Evolutionary conservation across 352 stramenopile genomes (phyloP).

Genomic region (Globisporangium camurandrum): DNA sequence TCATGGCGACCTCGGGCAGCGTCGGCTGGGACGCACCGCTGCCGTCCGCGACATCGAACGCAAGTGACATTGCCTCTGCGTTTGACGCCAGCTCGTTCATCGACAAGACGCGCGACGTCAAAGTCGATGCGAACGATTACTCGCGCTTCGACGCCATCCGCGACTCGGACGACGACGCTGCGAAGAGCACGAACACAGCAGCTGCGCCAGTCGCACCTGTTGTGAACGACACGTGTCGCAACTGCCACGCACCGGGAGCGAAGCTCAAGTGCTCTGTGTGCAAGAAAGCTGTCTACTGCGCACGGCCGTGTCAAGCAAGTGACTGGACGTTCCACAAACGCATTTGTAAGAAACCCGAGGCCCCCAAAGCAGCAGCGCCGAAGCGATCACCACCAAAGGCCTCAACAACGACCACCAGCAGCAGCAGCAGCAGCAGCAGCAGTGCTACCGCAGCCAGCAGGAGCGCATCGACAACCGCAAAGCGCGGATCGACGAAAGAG

Average conservation of each 20-base stretch:
- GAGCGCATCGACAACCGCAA: not conserved
- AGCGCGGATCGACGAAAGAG: constrained; percentile 23
- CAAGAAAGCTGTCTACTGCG: constrained; percentile 82
- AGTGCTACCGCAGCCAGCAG: not conserved
- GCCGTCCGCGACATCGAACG: constrained; percentile 1
- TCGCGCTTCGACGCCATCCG: constrained; percentile 81
- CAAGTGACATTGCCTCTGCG: not conserved
- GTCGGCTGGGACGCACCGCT: constrained; percentile 49
- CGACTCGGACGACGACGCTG: constrained; percentile 23
- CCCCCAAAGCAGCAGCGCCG: constrained; percentile 40
- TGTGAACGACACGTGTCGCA: constrained; percentile 41
- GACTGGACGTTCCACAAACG: constrained; percentile 86
- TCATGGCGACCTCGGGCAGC: constrained; percentile 10
- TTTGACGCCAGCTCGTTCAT: constrained; percentile 43
- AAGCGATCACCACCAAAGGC: constrained; percentile 13
- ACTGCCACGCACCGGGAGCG: constrained; percentile 65
- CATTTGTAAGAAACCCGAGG: constrained; percentile 80
- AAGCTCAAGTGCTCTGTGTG: constrained; percentile 86
- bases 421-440: not conserved
- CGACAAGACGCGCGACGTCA: constrained; percentile 51
- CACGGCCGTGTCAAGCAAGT: constrained; percentile 68
- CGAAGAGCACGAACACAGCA: constrained; percentile 13
- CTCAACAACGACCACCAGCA: constrained; percentile 1
- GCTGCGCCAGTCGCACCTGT: constrained; percentile 6
- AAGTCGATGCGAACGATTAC: constrained; percentile 81